Conservation (phyloP, 495 filamentous ascomycete genomes). For the Penicillium canariense region DNA sequence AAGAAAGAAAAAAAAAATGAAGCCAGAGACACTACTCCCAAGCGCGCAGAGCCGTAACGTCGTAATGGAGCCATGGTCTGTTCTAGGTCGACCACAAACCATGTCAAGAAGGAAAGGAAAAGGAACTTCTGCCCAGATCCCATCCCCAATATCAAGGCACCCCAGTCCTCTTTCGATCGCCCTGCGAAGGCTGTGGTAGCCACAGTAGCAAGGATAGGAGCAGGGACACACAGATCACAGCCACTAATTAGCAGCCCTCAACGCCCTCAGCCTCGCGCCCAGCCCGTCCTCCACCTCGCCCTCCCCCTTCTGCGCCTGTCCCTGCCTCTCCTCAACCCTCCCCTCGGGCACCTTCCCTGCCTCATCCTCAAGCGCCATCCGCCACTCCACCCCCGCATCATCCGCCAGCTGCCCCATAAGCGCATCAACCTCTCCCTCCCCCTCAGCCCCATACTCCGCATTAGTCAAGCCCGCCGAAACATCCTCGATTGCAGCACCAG, state of each 20-base stretch:
- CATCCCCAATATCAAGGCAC: background rate
- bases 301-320: slow-evolving; percentile 20
- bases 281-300: slow-evolving; percentile 45
- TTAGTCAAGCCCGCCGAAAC: slow-evolving; percentile 46
- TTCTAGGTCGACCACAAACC: background rate
- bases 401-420: slow-evolving; percentile 50
- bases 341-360: slow-evolving; percentile 25
- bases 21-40: slow-evolving; percentile 2
- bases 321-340: slow-evolving; percentile 30
- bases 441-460: slow-evolving; percentile 50
- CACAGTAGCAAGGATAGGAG: no score
- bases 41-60: slow-evolving; percentile 6
- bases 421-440: slow-evolving; percentile 45
- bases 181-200: no score
- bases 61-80: slow-evolving; percentile 1
- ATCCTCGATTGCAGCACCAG: slow-evolving; percentile 45
- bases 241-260: slow-evolving; percentile 42
- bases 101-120: background rate
- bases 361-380: slow-evolving; percentile 39
- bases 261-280: slow-evolving; percentile 40
- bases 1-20: slow-evolving; percentile 23
- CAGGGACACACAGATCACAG: no score
- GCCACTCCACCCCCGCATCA: slow-evolving; percentile 47
- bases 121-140: background rate
- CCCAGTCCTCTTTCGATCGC: no score